Evolutionary conservation across 768 basidiomycete genomes (phyloP), one percentile per base, ranked within the genome.

Genomic region (Hericium alpestre): DNA sequence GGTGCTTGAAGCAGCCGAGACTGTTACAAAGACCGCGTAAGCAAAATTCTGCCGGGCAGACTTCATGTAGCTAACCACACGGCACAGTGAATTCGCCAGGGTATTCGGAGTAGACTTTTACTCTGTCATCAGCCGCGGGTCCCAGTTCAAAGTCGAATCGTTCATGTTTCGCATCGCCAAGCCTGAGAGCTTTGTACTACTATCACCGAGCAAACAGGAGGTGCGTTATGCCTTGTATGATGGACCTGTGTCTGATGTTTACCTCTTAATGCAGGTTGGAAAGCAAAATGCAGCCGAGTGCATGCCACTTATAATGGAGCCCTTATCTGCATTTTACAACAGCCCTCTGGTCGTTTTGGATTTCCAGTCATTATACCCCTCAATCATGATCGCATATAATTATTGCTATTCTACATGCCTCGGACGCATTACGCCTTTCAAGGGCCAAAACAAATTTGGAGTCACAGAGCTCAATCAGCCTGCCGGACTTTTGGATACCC

Each of bases 81-180:
- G 32, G 18, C 27, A 22, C 65, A 98, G 95, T 13, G 96, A 99
- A 69, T 97, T 97, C 65, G 94, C 96, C 41, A 84, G 96, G 10
- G 91, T 98, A 6, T 98, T 96, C 62, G 95, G 96, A 0, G 86
- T 99, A 47, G 96, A 99, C 70, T 98, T 97, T 68, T 90, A 86
- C 66, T 96, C 93, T 3, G 94, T 97, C 37, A 81, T 96, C 60
- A 93, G 83, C 59, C 83, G 96, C 37, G 96, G 96, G 0, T 96
- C 93, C 0, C 96, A 99, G 65, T 98, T 93, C 76, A 99, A 98
- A 72, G 96, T 98, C 25, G 96, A 99, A 72, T 93, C 93, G 0
- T 95, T 99, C 73, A 87, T 99, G 87, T 94, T 96, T 69, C 84
- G 94, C 18, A 93, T 98, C 51, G 90, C 90, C 16, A 98, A 98